Conservation (phyloP, 805 yeast genomes). For the Nakazawaea ambrosiae region DNA sequence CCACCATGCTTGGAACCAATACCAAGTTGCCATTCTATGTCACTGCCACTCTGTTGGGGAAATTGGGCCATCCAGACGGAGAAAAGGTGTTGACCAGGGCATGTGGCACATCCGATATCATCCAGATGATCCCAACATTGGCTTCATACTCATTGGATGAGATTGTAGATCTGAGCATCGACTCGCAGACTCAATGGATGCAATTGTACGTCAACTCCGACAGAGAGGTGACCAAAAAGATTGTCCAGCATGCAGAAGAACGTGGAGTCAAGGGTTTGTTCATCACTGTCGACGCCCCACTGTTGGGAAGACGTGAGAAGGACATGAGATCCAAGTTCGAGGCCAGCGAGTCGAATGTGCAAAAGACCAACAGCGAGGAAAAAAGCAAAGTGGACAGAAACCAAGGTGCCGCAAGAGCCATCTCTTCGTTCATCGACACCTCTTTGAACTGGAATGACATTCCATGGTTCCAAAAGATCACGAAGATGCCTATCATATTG, state of each 20-base stretch:
- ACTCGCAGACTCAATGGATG: slow-evolving; percentile 77
- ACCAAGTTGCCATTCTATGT: slow-evolving; percentile 77
- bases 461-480: slow-evolving; percentile 43
- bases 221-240: slow-evolving; percentile 50
- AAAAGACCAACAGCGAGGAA: slow-evolving; percentile 31
- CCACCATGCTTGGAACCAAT: slow-evolving; percentile 68
- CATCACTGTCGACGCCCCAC: slow-evolving; percentile 91
- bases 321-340: slow-evolving; percentile 68
- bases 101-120: slow-evolving; percentile 62
- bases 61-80: slow-evolving; percentile 89
- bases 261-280: slow-evolving; percentile 78
- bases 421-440: slow-evolving; percentile 79
- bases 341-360: slow-evolving; percentile 23
- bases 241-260: slow-evolving; percentile 65
- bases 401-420: slow-evolving; percentile 83
- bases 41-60: slow-evolving; percentile 89
- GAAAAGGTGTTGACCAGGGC: slow-evolving; percentile 81
- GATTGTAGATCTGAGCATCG: slow-evolving; percentile 61
- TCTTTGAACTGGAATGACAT: slow-evolving; percentile 61
- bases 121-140: slow-evolving; percentile 90
- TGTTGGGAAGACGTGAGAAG: slow-evolving; percentile 85
- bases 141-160: slow-evolving; percentile 88
- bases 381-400: slow-evolving; percentile 48
- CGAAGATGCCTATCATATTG: slow-evolving; percentile 60
- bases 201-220: slow-evolving; percentile 82